Evolutionary conservation across 2,329 filamentous ascomycete genomes (phyloP).

Genomic region (Paracoccidioides lutzii): DNA sequence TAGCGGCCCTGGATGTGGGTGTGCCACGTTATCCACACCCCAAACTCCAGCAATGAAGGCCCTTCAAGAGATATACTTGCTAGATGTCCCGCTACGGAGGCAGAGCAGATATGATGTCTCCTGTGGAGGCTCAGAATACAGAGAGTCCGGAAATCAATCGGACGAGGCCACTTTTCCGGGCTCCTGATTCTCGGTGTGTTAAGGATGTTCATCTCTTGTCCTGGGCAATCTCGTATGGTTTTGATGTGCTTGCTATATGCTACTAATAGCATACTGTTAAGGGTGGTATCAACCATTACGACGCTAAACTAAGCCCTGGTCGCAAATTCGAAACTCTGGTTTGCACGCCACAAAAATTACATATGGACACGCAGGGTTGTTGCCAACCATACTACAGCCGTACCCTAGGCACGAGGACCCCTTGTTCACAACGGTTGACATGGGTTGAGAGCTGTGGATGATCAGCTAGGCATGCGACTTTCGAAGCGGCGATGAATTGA

Average conservation of each 20-base stretch:
- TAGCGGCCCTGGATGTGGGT: too few relatives aligned
- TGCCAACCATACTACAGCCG: neutral
- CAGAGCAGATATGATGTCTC: too few relatives aligned
- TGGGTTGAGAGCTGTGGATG: neutral
- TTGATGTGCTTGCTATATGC: neutral
- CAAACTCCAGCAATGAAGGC: too few relatives aligned
- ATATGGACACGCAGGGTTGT: neutral
- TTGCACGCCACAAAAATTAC: neutral
- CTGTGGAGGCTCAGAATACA: too few relatives aligned
- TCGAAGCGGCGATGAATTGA: neutral
- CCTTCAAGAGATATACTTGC: too few relatives aligned
- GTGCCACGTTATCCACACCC: too few relatives aligned
- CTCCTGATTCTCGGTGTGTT: neutral
- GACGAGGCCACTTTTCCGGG: neutral
- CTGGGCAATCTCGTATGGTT: too few relatives aligned
- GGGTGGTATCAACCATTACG: neutral
- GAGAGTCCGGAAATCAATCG: too few relatives aligned
- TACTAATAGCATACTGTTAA: neutral
- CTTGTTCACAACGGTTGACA: neutral
- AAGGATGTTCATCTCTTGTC: neutral
- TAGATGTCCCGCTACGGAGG: too few relatives aligned
- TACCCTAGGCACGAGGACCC: neutral
- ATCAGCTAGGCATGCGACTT: neutral
- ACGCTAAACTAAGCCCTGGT: neutral
- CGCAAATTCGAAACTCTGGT: neutral